These are phyloP conservation scores for Elaphomyces granulatus DNA, from an alignment of 495 filamentous ascomycete species.

Conservation along the genomic window DNA sequence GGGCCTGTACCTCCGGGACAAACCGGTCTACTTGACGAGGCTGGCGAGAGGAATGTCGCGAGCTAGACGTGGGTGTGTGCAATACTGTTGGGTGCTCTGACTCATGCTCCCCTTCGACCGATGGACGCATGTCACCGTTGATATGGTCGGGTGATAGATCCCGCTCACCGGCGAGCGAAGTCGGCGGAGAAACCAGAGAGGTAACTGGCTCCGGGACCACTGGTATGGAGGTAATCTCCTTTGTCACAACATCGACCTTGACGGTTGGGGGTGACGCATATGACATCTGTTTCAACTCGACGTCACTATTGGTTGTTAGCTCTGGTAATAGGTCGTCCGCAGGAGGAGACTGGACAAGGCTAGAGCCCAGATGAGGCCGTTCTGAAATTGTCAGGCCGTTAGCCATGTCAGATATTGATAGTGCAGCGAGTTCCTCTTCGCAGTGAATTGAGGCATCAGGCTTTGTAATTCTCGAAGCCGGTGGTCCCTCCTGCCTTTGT, in stretches of 20 bases:
- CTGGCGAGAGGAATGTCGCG: slow-evolving; percentile 37
- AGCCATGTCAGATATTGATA: no score
- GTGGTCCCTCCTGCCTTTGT: slow-evolving; percentile 22
- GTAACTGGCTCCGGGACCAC: slow-evolving; percentile 23
- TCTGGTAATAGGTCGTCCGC: background rate
- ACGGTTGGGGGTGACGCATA: slow-evolving; percentile 29
- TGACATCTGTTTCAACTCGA: slow-evolving; percentile 10
- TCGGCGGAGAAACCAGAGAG: slow-evolving; percentile 38
- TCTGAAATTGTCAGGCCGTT: background rate
- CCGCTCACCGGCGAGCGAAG: slow-evolving; percentile 35
- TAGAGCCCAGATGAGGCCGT: no score
- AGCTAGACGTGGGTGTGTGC: slow-evolving; percentile 33
- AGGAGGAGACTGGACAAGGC: slow-evolving; percentile 2
- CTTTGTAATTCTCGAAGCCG: no score
- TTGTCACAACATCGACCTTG: slow-evolving; percentile 21
- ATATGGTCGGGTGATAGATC: slow-evolving; percentile 25
- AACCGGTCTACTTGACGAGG: slow-evolving; percentile 33
- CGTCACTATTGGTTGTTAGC: no score
- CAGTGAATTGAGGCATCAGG: background rate
- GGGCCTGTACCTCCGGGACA: slow-evolving; percentile 22
- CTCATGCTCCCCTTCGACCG: slow-evolving; percentile 25
- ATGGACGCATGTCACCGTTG: slow-evolving; percentile 7
- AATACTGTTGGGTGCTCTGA: slow-evolving; percentile 16
- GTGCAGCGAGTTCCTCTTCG: background rate
- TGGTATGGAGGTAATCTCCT: slow-evolving; percentile 18